A percentile compares a stretch with the other conserved stretches of the same genome.
phyloP scores from a whole-genome alignment of 192 early-diverging fungal species.

The Podila epicladia region DNA sequence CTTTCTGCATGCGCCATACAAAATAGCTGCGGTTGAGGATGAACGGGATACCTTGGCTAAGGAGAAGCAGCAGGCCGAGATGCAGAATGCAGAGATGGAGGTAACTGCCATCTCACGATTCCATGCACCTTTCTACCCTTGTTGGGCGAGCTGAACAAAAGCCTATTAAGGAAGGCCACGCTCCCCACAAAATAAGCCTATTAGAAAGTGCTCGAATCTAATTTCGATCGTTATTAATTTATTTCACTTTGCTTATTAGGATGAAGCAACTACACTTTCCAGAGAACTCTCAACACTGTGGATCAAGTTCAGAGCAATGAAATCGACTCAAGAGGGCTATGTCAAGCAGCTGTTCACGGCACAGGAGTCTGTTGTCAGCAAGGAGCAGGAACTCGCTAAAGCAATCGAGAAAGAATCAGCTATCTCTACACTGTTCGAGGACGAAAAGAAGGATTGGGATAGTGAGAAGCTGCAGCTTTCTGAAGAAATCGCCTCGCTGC shows the following conservation, averaged over 20 bases:
- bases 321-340: conserved; percentile 15
- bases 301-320: conserved; percentile 34
- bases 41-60: conserved; percentile 19
- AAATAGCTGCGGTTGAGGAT: conserved; percentile 23
- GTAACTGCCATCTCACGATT: background rate
- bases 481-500: conserved; percentile 20
- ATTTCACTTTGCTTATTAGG: conserved; percentile 2
- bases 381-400: conserved; percentile 9
- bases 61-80: conserved; percentile 8
- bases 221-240: too few relatives aligned
- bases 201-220: too few relatives aligned
- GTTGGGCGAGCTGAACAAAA: background rate
- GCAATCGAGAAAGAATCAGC: background rate
- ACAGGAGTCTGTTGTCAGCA: conserved; percentile 11
- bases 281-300: conserved; percentile 32
- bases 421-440: background rate
- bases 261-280: conserved; percentile 31
- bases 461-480: conserved; percentile 7
- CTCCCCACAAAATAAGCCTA: too few relatives aligned
- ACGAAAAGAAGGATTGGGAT: conserved; percentile 19
- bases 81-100: background rate
- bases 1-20: background rate
- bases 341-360: conserved; percentile 25
- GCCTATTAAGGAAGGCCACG: too few relatives aligned
- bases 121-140: background rate